These are phyloP conservation scores for Beauveria caledonica DNA, from an alignment of 2,329 filamentous ascomycete genomes.

Conservation along the genomic window DNA sequence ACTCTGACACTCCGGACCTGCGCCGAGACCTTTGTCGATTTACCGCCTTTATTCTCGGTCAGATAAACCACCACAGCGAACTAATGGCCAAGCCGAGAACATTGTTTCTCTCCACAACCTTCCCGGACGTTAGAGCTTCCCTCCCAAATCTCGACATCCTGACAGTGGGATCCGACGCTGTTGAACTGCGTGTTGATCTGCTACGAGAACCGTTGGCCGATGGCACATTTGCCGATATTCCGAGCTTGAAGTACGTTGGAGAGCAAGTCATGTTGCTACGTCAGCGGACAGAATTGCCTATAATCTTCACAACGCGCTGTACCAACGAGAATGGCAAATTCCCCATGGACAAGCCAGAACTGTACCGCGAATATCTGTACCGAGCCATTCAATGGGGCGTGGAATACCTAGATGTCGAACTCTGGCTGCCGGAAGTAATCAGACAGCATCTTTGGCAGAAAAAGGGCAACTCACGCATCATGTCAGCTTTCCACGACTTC, in stretches of 20 bases:
- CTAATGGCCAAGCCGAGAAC: conserved; percentile 71
- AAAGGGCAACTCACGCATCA: conserved; percentile 73
- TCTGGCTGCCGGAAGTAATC: conserved; percentile 76
- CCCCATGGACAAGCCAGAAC: conserved; percentile 67
- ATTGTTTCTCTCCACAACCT: conserved; percentile 81
- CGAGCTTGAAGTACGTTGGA: conserved; percentile 75
- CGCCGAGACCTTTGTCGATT: conserved; percentile 72
- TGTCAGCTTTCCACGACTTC: conserved; percentile 89
- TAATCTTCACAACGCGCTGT: conserved; percentile 81
- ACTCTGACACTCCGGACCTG: conserved; percentile 63
- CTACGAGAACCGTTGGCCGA: conserved; percentile 62
- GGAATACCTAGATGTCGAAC: conserved; percentile 82
- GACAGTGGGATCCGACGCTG: conserved; percentile 77
- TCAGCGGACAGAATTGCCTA: conserved; percentile 78
- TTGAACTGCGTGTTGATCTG: conserved; percentile 78
- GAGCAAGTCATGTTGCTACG: conserved; percentile 79
- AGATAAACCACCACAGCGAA: conserved; percentile 69
- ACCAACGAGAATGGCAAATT: conserved; percentile 76
- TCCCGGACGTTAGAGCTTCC: conserved; percentile 75
- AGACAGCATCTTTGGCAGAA: conserved; percentile 57
- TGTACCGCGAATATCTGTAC: conserved; percentile 74
- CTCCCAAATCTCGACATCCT: conserved; percentile 80
- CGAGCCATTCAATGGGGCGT: conserved; percentile 82
- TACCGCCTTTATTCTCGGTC: conserved; percentile 69
- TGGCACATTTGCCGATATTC: conserved; percentile 55